Evolutionary conservation across 345 rosid species (phyloP), one percentile per base, ranked within the genome.

Genomic region (Pelargonium nanum): DNA sequence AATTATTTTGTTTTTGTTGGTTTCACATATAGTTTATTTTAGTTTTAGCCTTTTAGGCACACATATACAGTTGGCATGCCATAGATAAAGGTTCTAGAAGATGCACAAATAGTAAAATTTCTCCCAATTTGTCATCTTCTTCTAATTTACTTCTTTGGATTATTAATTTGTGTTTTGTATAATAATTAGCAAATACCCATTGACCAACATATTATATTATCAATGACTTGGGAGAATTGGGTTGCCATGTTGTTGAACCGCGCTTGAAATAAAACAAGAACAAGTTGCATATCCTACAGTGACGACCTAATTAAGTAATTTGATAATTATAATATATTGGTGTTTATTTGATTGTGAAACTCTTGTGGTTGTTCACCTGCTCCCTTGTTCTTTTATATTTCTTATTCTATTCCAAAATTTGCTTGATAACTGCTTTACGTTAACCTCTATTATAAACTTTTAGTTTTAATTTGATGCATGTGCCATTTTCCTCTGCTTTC

Each of bases 171-270:
- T n/a, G n/a, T n/a, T n/a, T n/a, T n/a, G n/a, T n/a, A n/a, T n/a
- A n/a, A n/a, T n/a, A n/a, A n/a, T n/a, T n/a, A n/a, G n/a, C n/a
- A n/a, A n/a, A n/a, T n/a, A n/a, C n/a, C n/a, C 10, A 5, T 30
- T 5, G 40, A 12, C 40, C 9, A 12, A 30, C 6, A 30, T 21
- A 32, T 53, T 7, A 68, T 65, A 24, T 15, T 67, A 63, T 63
- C 62, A 60, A 61, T 45, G 23, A 22, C 19, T 65, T 56, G 56
- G 53, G 56, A 68, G 66, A 64, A 55, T 62, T 63, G 61, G 64
- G 59, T 63, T 48, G 4, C 7, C 45, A 58, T 63, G 70, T 74
- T 72, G 83, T 77, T 80, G 65, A 80, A 74, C 83, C 50, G 72
- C 64, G 52, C 45, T 56, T 55, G 77, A 74, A 67, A 62, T 69